A percentile compares a stretch with the other conserved stretches of the same genome.
These are phyloP conservation scores for Hypoxylon perforatum DNA, from an alignment of 495 filamentous ascomycete species.

Conservation along the genomic window DNA sequence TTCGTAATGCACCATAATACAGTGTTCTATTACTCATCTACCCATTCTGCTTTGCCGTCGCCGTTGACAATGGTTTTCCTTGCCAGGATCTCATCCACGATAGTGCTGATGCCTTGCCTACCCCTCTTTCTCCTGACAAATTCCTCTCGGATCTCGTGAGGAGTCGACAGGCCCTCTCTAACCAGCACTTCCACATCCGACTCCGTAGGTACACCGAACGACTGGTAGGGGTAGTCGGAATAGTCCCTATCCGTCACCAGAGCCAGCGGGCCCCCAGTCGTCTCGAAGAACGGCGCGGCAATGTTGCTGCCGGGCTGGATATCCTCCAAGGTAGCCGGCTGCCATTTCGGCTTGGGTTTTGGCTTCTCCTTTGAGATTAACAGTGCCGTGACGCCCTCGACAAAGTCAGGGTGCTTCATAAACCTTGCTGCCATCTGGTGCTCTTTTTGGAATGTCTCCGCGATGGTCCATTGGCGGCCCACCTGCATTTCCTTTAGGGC, in stretches of 20 bases:
- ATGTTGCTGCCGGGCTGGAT: conserved; percentile 62
- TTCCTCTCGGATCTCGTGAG: conserved; percentile 56
- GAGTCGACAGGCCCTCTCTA: conserved; percentile 46
- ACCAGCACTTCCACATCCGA: conserved; percentile 70
- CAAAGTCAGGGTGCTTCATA: conserved; percentile 89
- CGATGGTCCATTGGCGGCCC: conserved; percentile 78
- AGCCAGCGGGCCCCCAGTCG: conserved; percentile 57
- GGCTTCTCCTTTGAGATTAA: conserved; percentile 70
- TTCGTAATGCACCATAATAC: conserved; percentile 16
- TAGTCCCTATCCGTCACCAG: conserved; percentile 66
- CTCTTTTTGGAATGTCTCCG: conserved; percentile 84
- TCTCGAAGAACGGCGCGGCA: conserved; percentile 69
- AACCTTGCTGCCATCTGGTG: conserved; percentile 81
- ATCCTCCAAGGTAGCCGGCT: conserved; percentile 74
- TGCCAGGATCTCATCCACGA: conserved; percentile 67
- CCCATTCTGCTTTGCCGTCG: conserved; percentile 53
- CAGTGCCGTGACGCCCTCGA: conserved; percentile 81
- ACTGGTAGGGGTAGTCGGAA: conserved; percentile 72
- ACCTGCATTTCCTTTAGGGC: conserved; percentile 82
- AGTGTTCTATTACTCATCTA: conserved; percentile 23
- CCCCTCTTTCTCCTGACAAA: conserved; percentile 58
- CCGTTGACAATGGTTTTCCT: conserved; percentile 58
- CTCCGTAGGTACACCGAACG: conserved; percentile 78
- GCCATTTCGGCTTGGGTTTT: conserved; percentile 69
- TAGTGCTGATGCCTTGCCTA: conserved; percentile 67